Percentiles rank a stretch among this genome's conserved stretches.
phyloP scores from a whole-genome alignment of 1,284 basidiomycete species.

The Rhodotorula sp. region DNA sequence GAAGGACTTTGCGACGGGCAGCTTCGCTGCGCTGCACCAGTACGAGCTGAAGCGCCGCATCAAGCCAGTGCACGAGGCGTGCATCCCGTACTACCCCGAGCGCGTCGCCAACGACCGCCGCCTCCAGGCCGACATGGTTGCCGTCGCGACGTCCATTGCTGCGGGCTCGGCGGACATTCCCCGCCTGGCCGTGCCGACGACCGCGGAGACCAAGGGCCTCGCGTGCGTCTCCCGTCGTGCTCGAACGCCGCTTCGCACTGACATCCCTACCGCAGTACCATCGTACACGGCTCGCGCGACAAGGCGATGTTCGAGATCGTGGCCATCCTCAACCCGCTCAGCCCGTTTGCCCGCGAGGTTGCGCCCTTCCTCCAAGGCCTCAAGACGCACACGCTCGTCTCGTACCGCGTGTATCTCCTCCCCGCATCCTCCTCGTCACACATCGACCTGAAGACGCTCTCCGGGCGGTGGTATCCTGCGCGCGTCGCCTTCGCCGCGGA shows the following conservation, averaged over 20 bases:
- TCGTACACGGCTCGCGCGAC: slow-evolving; percentile 67
- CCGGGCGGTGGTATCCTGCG: slow-evolving; percentile 87
- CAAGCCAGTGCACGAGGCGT: slow-evolving; percentile 65
- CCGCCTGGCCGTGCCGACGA: slow-evolving; percentile 53
- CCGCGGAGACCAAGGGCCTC: slow-evolving; percentile 59
- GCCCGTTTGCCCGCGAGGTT: slow-evolving; percentile 80
- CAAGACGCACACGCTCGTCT: slow-evolving; percentile 55
- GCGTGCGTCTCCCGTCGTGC: slow-evolving; percentile 60
- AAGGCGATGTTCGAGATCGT: slow-evolving; percentile 71
- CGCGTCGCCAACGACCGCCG: slow-evolving; percentile 35
- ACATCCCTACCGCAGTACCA: slow-evolving; percentile 57
- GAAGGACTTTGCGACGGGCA: slow-evolving; percentile 63
- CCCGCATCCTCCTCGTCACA: slow-evolving; percentile 57
- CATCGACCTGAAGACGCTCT: slow-evolving; percentile 67
- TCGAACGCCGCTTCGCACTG: background rate
- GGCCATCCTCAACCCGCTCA: slow-evolving; percentile 79
- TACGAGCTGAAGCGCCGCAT: slow-evolving; percentile 74
- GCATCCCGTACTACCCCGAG: background rate
- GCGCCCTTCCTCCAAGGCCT: slow-evolving; percentile 65
- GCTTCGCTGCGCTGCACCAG: slow-evolving; percentile 67
- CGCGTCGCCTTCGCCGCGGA: slow-evolving; percentile 72
- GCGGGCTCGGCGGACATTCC: slow-evolving; percentile 63
- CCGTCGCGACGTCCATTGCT: slow-evolving; percentile 68
- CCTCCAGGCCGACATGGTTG: slow-evolving; percentile 60
- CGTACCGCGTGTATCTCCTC: slow-evolving; percentile 72